These are phyloP conservation scores for Cantharellus cinnabarinus DNA, from an alignment of 768 basidiomycete genomes.

Conservation along the genomic window DNA sequence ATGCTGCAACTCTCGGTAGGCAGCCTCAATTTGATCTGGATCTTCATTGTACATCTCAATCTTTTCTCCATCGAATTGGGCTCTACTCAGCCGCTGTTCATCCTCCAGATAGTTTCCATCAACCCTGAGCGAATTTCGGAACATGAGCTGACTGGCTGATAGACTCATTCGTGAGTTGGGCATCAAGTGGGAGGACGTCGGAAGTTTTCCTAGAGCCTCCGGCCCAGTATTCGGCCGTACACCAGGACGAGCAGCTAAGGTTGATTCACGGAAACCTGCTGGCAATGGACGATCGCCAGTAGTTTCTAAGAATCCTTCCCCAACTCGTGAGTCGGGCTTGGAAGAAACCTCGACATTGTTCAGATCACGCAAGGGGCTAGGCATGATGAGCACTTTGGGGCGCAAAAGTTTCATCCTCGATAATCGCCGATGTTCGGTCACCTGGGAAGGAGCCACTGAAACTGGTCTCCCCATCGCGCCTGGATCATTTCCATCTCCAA, in stretches of 20 bases:
- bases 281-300: constrained; percentile 63
- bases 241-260: background rate
- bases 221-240: constrained; percentile 22
- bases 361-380: constrained; percentile 37
- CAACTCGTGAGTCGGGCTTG: constrained; percentile 21
- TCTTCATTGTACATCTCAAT: constrained; percentile 28
- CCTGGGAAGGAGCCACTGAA: background rate
- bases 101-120: constrained; percentile 47
- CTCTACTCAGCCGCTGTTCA: constrained; percentile 42
- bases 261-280: constrained; percentile 20
- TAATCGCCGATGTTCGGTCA: constrained; percentile 11
- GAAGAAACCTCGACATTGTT: constrained; percentile 10
- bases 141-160: constrained; percentile 63
- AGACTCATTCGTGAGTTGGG: constrained; percentile 59
- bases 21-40: constrained; percentile 24
- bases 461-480: background rate
- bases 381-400: constrained; percentile 90
- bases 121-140: constrained; percentile 58
- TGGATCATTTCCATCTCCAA: background rate
- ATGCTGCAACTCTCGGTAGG: constrained; percentile 20
- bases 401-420: constrained; percentile 49
- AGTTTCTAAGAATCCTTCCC: constrained; percentile 35
- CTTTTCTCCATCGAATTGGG: constrained; percentile 62
- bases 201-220: background rate
- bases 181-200: constrained; percentile 32